These are phyloP conservation scores for Pseudogymnoascus sp. DNA, from an alignment of 2,329 filamentous ascomycete genomes.

Conservation along the genomic window DNA sequence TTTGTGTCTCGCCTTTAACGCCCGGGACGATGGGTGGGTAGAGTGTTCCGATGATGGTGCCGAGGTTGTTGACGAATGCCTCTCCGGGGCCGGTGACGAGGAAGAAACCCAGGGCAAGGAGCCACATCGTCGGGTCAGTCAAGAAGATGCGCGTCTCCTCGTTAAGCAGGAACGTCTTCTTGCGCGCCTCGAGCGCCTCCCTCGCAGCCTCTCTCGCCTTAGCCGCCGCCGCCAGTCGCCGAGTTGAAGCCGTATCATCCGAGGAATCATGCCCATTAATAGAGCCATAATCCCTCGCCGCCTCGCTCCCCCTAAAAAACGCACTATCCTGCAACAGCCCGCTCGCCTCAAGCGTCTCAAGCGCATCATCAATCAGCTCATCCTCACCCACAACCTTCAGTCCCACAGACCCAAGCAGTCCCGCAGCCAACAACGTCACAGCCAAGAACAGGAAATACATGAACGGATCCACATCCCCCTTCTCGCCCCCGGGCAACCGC, in stretches of 20 bases:
- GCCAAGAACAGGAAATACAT: constrained; percentile 83
- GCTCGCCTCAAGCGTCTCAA: constrained; percentile 84
- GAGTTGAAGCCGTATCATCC: constrained; percentile 38
- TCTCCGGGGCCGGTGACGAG: constrained; percentile 92
- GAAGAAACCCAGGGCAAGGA: constrained; percentile 83
- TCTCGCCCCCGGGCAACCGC: constrained; percentile 53
- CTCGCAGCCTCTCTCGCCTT: constrained; percentile 29
- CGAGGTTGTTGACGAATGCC: constrained; percentile 95
- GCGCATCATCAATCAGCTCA: constrained; percentile 80
- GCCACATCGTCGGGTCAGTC: constrained; percentile 90
- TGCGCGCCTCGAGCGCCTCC: constrained; percentile 46
- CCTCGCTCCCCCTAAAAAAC: constrained; percentile 48
- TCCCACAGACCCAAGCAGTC: constrained; percentile 65
- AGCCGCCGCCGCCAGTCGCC: constrained; percentile 15
- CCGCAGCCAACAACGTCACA: constrained; percentile 61
- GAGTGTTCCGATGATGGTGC: constrained; percentile 84
- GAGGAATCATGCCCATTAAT: constrained; percentile 31
- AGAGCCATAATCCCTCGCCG: constrained; percentile 49
- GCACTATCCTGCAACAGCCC: constrained; percentile 71
- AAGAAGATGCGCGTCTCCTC: constrained; percentile 83
- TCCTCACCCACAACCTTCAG: constrained; percentile 77
- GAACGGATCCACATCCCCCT: constrained; percentile 65
- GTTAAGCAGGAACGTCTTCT: constrained; percentile 88
- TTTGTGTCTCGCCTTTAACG: constrained; percentile 7
- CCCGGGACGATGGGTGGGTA: constrained; percentile 53